Evolutionary conservation across 106 monocot species (phyloP).

Genomic region (Allium cepa): DNA sequence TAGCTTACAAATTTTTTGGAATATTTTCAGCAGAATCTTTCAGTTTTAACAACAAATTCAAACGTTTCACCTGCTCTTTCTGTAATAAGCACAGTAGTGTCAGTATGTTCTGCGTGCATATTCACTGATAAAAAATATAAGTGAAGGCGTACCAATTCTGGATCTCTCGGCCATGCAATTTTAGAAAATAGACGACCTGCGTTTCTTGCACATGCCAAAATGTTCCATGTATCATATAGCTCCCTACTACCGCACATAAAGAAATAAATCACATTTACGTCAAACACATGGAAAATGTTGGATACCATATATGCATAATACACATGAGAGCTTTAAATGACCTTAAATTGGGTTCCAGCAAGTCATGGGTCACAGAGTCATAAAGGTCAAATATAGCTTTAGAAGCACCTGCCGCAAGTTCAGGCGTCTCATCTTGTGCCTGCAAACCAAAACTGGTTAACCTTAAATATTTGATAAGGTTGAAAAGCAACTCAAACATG

Average conservation of each 20-base stretch:
- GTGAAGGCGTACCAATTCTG: constrained; percentile 53
- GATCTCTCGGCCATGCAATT: constrained; percentile 80
- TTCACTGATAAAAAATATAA: background rate
- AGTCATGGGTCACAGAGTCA: constrained; percentile 75
- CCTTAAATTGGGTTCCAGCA: constrained; percentile 65
- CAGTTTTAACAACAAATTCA: constrained; percentile 84
- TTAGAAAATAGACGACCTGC: constrained; percentile 79
- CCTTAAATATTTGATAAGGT: no score
- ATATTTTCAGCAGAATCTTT: constrained; percentile 89
- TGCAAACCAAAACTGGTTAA: constrained; percentile 15
- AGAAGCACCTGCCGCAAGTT: constrained; percentile 59
- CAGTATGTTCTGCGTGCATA: background rate
- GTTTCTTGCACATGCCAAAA: constrained; percentile 73
- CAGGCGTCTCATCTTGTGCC: constrained; percentile 72
- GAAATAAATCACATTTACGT: background rate
- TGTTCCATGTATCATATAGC: constrained; percentile 87
- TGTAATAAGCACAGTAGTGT: constrained; percentile 20
- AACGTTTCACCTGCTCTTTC: constrained; percentile 92
- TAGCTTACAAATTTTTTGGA: constrained; percentile 93
- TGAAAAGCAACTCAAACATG: no score
- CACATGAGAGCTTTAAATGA: constrained; percentile 10
- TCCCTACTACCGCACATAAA: constrained; percentile 32
- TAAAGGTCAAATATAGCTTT: constrained; percentile 82
- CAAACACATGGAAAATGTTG: no score
- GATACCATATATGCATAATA: no score